phyloP scores from a whole-genome alignment of 2,329 filamentous ascomycete genomes.

The Dothistroma pini region DNA sequence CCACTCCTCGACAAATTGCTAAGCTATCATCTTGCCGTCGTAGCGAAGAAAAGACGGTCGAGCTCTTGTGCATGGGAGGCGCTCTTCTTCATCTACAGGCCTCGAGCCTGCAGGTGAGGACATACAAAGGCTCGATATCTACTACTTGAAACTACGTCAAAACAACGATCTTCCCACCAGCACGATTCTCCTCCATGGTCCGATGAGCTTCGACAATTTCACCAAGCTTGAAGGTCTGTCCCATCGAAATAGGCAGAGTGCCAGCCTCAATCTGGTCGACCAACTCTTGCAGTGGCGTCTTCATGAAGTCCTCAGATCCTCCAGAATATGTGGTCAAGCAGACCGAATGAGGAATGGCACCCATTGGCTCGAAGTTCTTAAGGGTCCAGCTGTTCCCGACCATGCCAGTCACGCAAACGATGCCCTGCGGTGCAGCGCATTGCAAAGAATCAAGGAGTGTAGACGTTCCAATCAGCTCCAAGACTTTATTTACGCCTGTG shows the following conservation, averaged over 20 bases:
- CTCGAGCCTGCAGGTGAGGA: too few species aligned
- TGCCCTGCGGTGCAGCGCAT: conserved; percentile 39
- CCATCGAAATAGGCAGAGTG: conserved; percentile 41
- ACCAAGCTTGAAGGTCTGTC: conserved; percentile 43
- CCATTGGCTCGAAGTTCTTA: conserved; percentile 43
- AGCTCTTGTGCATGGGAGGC: too few species aligned
- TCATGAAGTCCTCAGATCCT: conserved; percentile 39
- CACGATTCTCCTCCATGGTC: conserved; percentile 45
- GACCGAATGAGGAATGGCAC: conserved; percentile 39
- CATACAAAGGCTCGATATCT: too few species aligned
- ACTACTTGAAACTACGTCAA: too few species aligned
- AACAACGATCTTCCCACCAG: conserved; percentile 41
- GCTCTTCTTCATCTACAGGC: too few species aligned
- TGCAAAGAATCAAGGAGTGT: conserved; percentile 45
- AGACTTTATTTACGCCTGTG: conserved; percentile 42
- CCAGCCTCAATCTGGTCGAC: conserved; percentile 39
- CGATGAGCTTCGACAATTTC: conserved; percentile 47
- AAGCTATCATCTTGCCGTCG: too few species aligned
- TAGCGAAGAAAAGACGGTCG: too few species aligned
- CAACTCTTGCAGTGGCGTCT: conserved; percentile 42
- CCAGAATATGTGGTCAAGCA: conserved; percentile 44
- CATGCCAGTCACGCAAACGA: conserved; percentile 47
- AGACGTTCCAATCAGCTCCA: conserved; percentile 46
- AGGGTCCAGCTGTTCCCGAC: conserved; percentile 43
- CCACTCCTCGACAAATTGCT: too few species aligned